Base-by-base conservation (phyloP, 2,329 filamentous ascomycete genomes). In the Metarhizium sp. region DNA sequence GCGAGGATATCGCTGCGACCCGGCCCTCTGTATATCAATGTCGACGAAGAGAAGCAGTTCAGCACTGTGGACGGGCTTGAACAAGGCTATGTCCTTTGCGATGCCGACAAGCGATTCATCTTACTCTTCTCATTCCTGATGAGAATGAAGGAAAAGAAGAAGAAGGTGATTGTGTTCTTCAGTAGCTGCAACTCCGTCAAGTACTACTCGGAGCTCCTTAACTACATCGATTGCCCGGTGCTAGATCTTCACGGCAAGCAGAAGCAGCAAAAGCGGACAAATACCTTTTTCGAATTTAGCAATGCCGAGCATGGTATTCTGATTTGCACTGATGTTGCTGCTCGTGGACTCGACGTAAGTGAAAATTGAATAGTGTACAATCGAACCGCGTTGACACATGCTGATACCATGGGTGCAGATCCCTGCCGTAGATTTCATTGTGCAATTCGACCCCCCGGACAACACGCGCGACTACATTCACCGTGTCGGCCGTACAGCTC, bases 241-340 rank as follows among this genome's bases (percentile, higher is more conserved):
- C 79, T 95, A 47, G 87, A 90, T 63, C 78, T 95, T 7, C 90
- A 95, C 71, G 94, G 91, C 62, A 96, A 99, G 75, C 90, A 96
- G 74, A 99, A 99, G 74, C 94, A 99, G 73, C 91, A 96, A 73
- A 96, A 96, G 72, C 88, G 94, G n/a, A 99, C 94, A 29, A 95
- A 95, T 68, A 96, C 91, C 1, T 99, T 99, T 71, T 99, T 97
- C 71, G 92, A 97, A 70, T 99, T 99, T 70, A 79, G 77, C 70
- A 81, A 81, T 59, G 78, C 92, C 18, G 85, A 85, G 61, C 83
- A 88, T 61, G 94, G 92, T 29, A 95, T 89, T 0, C 73, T 99
- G 54, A 94, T 99, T 63, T 96, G 92, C 74, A 99, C 94, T 0
- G 94, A 99, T 66, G 94, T 99, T 60, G 94, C 94, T 49, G 94